Evolutionary conservation across 352 stramenopile species (phyloP), one percentile per base, ranked within the genome.

Genomic region (Pythium phragmiticola): DNA sequence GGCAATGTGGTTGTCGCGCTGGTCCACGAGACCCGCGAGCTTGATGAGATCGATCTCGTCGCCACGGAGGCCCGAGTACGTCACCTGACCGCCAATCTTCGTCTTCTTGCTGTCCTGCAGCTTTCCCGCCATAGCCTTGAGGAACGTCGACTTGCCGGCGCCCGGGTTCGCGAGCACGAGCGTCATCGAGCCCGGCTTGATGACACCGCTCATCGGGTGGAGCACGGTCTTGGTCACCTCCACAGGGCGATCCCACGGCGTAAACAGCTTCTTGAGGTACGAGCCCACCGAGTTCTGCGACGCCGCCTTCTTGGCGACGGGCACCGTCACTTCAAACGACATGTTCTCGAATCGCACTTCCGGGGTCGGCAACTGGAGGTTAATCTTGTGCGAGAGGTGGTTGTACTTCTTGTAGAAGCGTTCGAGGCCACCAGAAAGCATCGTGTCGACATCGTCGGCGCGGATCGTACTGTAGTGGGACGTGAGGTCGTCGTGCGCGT

Each of bases 1-100:
- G 7, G 95, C 77, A 43, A 91, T 80, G 82, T 99, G 95, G 48
- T 84, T 80, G 70, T 98, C 95, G 39, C 36, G 61, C 52, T 82
- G 77, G 57, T 89, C 83, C 1, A 92, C 80, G 7, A 92, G 62
- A 7, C 80, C 79, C 3, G 72, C 79, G 3, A 90, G 66, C 69
- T 90, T 90, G 68, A 84, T 76, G 4, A 89, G 58, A 56, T 90
- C 77, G 51, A 85, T 85, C 53, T 90, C 70, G 0, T 83, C 74
- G 4, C 65, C 77, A 21, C 62, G 49, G 0, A 92, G 62, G 6
- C 80, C 83, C 3, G 72, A 83, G 72, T 90, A 92, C 39, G 76
- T 60, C n/a, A 84, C 79, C 39, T 87, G 72, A 17, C 83, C 83
- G 0, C 74, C 78, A 23, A 89, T 65, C 43, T 66, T 66, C 30